Evolutionary conservation across 352 stramenopile species (phyloP), one percentile per base, ranked within the genome.

Genomic region (Plasmopara viticola): DNA sequence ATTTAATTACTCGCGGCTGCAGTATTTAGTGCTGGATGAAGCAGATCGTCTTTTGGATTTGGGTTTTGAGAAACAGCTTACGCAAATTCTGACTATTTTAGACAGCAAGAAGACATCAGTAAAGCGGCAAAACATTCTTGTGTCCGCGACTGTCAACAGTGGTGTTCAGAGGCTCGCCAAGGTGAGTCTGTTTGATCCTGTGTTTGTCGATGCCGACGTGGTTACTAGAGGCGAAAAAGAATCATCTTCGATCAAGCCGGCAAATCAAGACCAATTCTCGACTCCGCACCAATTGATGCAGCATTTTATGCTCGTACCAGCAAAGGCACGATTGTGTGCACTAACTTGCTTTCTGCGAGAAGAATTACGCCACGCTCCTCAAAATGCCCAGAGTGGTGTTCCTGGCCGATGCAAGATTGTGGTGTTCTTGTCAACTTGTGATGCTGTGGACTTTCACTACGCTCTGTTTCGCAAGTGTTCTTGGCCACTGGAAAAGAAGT

Each of bases 11-110:
- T 59, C 72, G 14, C 68, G 68, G 28, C 91, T 98, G 31, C 86
- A 90, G 38, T 90, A 98, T 73, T 77, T 99, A 28, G 85, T 99
- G 14, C 77, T 99, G 0, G 97, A 99, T 64, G 97, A 99, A 61
- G 96, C 96, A 62, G 97, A 99, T 89, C 84, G 96, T 33, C 96
- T 99, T 90, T 70, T 99, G 13, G 97, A 99, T 69, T 99, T 99
- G 97, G 97, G 96, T 28, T 99, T 99, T 60, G 95, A 99, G 72
- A 97, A 97, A 48, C 95, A 99, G 70, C 99, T 99, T 72, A 93
- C 92, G 43, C 86, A 97, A 43, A 99, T 99, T 62, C 78, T 99
- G 51, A 68, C 67, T 50, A 90, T 99, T 50, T 87, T 94, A 12
- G 95, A 97, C 49, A 77, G 80, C n/a, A 90, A 98, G 62, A 94